Conservation (phyloP, 1,284 basidiomycete genomes). For the Puccinia novopanici region DNA sequence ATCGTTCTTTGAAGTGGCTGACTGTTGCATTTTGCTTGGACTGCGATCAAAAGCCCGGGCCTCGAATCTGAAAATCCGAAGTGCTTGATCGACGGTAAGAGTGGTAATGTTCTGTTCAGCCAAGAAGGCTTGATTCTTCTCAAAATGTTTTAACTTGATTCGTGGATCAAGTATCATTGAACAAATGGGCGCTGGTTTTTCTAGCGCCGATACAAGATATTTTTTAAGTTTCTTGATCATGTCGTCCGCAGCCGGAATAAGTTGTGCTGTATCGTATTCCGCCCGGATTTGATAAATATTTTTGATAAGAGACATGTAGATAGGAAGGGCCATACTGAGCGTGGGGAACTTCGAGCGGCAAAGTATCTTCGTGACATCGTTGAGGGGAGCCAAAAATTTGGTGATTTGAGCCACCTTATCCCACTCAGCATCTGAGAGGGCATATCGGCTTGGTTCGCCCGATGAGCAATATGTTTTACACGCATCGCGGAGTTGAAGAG, state of each 20-base stretch:
- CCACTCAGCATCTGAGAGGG: neutral
- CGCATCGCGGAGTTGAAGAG: neutral
- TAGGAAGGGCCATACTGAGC: slow-evolving; percentile 6
- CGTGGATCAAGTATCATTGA: neutral
- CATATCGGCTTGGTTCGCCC: neutral
- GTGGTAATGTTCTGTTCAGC: neutral
- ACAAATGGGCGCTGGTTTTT: neutral
- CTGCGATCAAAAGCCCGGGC: neutral
- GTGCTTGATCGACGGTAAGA: neutral
- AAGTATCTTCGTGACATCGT: slow-evolving; percentile 12
- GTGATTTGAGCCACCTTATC: no score
- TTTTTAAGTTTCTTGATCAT: slow-evolving; percentile 1
- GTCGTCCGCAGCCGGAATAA: neutral
- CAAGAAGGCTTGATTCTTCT: neutral
- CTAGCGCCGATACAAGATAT: neutral
- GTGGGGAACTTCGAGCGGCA: slow-evolving; percentile 36
- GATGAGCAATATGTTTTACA: neutral
- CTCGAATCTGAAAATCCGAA: neutral
- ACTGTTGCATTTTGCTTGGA: neutral
- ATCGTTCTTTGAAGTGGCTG: neutral
- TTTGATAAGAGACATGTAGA: slow-evolving; percentile 20
- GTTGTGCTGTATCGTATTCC: neutral
- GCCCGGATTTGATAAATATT: neutral
- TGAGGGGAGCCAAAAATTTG: no score
- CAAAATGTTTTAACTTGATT: neutral